Base-by-base conservation (phyloP, 768 basidiomycete genomes). In the Phaeotremella skinneri region DNA sequence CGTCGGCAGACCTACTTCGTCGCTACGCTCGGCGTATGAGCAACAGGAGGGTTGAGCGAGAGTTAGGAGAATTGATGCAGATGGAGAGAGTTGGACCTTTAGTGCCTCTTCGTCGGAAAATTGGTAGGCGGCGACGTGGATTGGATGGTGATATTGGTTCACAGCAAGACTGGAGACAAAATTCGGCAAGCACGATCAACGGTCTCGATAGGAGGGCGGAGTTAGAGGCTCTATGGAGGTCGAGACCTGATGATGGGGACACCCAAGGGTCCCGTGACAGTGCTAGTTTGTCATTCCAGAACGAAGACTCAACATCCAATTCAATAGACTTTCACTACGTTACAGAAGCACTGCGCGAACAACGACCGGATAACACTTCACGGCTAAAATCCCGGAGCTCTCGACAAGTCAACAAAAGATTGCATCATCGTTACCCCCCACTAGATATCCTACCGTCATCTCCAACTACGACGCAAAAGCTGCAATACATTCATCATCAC, bases 141-240 rank as follows among this genome's bases (percentile, higher is more conserved):
- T n/a, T n/a, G n/a, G n/a, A n/a, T n/a, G n/a, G n/a, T n/a, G n/a
- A n/a, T n/a, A n/a, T n/a, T n/a, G n/a, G n/a, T n/a, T n/a, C n/a
- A n/a, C n/a, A n/a, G n/a, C n/a, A n/a, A n/a, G n/a, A n/a, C n/a
- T n/a, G n/a, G n/a, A n/a, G n/a, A n/a, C n/a, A n/a, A n/a, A n/a
- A n/a, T n/a, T n/a, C n/a, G n/a, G n/a, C n/a, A n/a, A n/a, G n/a
- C n/a, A n/a, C n/a, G n/a, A n/a, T n/a, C n/a, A n/a, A n/a, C n/a
- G n/a, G n/a, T n/a, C n/a, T n/a, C n/a, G n/a, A n/a, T n/a, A n/a
- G n/a, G n/a, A n/a, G n/a, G 37, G 37, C 9, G 37, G 23, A 23
- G 43, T 20, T 45, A 21, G 43, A 45, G 43, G 21, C 7, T 9
- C 43, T 45, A 45, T 45, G 43, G 43, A 45, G 43, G 43, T 6